Base-by-base conservation (phyloP, 768 basidiomycete species). In the Macrocybe gigantea region DNA sequence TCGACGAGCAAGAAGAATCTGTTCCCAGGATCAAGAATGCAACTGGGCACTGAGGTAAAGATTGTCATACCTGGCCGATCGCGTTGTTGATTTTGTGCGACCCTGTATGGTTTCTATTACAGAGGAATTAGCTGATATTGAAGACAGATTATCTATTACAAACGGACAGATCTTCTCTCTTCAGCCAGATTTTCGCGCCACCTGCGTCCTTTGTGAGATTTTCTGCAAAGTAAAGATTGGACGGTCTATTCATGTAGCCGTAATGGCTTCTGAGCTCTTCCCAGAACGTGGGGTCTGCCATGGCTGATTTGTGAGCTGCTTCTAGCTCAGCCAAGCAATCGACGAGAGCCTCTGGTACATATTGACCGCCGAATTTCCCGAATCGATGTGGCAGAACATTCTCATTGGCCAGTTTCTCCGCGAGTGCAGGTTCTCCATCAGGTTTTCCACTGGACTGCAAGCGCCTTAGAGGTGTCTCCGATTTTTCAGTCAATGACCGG, bases 11-110 rank as follows among this genome's bases (percentile, higher is more conserved):
- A 99, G 80, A 12, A 99, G 74, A 52, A 98, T 94, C 88, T 95
- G 62, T 2, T 9, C 13, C n/a, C 40, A 36, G 11, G 32, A 41
- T 41, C n/a, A 36, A 11, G 5, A 13, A 45, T 14, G 33, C 15
- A 22, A n/a, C 31, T 7, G 14, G 12, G 41, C 8, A 30, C 14
- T 33, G 31, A 45, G 12, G 29, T 12, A 12, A 42, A 31, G 33
- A 30, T 29, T 41, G 22, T 30, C 72, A 52, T 57, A 83, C 87
- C 76, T 95, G 94, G 33, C 96, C 96, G 50, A 99, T 86, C 15
- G 95, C 95, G 64, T 99, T 99, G 69, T 98, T 98, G 61, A 99
- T 98, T 67, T 98, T 99, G 68, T 99, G 96, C 7, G 94, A 97
- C 11, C 96, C 96, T 0, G 96, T 98, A 63, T 98, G 95, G 64